Percentiles rank a stretch among this genome's conserved stretches.
phyloP scores from a whole-genome alignment of 208 protist species.

The Leishmania mexicana region DNA sequence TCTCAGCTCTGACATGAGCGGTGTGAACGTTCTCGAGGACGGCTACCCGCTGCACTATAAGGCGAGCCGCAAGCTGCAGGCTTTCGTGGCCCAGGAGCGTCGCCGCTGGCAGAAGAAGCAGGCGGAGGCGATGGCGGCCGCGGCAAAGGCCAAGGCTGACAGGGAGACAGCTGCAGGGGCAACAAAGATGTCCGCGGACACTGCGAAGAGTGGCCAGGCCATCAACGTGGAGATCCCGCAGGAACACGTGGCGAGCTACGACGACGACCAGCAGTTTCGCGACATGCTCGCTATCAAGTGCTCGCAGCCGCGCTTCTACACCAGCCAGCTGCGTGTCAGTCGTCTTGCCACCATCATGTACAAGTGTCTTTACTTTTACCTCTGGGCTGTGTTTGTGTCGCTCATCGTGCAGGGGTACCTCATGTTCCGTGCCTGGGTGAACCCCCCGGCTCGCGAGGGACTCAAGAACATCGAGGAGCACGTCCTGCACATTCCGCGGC shows the following conservation, averaged over 20 bases:
- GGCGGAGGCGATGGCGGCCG: conserved; percentile 30
- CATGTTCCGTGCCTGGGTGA: conserved; percentile 84
- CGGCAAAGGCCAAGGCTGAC: conserved; percentile 17
- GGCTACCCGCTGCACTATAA: conserved; percentile 90
- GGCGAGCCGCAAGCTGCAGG: conserved; percentile 71
- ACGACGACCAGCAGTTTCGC: conserved; percentile 77
- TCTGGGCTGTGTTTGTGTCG: conserved; percentile 79
- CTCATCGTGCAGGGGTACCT: conserved; percentile 82
- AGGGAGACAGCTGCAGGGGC: conserved; percentile 14
- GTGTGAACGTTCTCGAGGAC: conserved; percentile 86
- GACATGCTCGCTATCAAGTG: conserved; percentile 85
- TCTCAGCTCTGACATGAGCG: conserved; percentile 67
- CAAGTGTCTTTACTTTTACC: conserved; percentile 85
- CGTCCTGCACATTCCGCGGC: conserved; percentile 82
- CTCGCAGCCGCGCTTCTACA: conserved; percentile 78
- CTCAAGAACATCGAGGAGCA: conserved; percentile 81
- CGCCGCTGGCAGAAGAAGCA: conserved; percentile 49
- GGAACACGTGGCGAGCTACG: conserved; percentile 35
- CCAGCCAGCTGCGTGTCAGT: conserved; percentile 69
- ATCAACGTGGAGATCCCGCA: conserved; percentile 24
- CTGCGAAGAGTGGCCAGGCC: conserved; percentile 3
- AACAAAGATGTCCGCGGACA: conserved; percentile 6
- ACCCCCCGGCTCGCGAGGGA: conserved; percentile 79
- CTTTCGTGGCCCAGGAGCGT: conserved; percentile 65
- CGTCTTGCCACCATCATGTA: conserved; percentile 61